Conservation (phyloP, 805 yeast species). For the Kodamaea restingae region DNA sequence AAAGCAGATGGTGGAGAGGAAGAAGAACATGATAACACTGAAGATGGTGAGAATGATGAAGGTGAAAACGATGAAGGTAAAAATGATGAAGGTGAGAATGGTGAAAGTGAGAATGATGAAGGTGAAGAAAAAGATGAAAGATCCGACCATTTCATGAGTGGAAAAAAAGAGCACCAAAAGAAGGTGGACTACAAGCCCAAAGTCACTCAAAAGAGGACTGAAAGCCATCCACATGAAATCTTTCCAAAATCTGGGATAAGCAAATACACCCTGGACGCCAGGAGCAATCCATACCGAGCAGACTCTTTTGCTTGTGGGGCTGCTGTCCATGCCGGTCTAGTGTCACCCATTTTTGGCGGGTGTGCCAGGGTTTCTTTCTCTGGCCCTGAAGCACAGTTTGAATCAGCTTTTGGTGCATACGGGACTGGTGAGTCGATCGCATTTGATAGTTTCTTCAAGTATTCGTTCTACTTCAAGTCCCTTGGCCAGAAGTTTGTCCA, state of each 20-base stretch:
- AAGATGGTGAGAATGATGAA: conserved; percentile 3
- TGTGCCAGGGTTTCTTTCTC: conserved; percentile 67
- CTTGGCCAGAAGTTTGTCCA: conserved; percentile 34
- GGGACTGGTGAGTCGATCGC: conserved; percentile 52
- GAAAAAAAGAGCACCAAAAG: no score
- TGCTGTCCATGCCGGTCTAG: conserved; percentile 79
- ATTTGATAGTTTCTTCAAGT: conserved; percentile 72
- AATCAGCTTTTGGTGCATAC: conserved; percentile 44
- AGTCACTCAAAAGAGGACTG: background rate
- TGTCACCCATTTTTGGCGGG: conserved; percentile 75
- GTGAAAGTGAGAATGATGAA: no score
- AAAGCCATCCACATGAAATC: no score
- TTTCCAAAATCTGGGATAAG: no score
- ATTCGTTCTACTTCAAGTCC: conserved; percentile 60
- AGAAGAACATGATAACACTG: conserved; percentile 6
- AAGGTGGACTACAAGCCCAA: background rate
- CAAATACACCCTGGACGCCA: no score
- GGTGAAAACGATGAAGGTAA: background rate
- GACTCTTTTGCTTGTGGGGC: conserved; percentile 90
- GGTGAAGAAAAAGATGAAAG: no score
- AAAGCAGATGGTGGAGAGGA: conserved; percentile 1
- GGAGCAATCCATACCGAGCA: conserved; percentile 61
- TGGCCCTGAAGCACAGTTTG: conserved; percentile 43
- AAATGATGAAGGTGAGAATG: background rate
- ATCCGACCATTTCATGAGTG: no score